Evolutionary conservation across 768 basidiomycete species (phyloP).

Genomic region (Suillus lakei): DNA sequence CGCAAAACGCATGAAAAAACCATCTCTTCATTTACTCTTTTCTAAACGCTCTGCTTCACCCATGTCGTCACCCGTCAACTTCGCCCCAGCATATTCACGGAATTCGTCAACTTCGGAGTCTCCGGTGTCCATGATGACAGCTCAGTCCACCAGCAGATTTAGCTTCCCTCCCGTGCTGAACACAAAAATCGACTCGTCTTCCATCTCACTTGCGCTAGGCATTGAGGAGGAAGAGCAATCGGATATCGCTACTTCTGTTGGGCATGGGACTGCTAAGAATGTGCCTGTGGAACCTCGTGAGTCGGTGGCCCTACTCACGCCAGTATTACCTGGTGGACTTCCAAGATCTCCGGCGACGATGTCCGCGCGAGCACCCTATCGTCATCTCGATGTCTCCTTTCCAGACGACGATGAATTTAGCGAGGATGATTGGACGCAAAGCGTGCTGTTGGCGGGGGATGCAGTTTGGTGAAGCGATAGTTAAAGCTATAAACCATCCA

Average conservation of each 20-base stretch:
- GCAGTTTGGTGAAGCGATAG: conserved; percentile 32
- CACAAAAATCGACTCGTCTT: conserved; percentile 63
- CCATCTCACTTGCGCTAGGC: conserved; percentile 43
- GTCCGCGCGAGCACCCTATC: conserved; percentile 26
- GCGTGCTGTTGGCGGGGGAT: conserved; percentile 69
- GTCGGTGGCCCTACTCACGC: conserved; percentile 16
- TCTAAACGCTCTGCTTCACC: conserved; percentile 64
- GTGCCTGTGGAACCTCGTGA: conserved; percentile 21
- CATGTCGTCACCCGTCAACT: conserved; percentile 38
- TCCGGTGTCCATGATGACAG: conserved; percentile 57
- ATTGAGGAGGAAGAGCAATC: conserved; percentile 37
- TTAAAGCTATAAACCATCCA: neutral
- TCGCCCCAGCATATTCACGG: conserved; percentile 22
- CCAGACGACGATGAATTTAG: conserved; percentile 44
- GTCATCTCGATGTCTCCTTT: conserved; percentile 31
- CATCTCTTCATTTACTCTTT: conserved; percentile 72
- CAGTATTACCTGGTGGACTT: conserved; percentile 23
- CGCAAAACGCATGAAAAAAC: conserved; percentile 57
- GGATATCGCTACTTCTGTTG: conserved; percentile 14
- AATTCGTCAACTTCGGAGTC: conserved; percentile 37
- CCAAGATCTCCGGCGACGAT: conserved; percentile 30
- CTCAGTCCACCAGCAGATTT: conserved; percentile 53
- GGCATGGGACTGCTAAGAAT: conserved; percentile 15
- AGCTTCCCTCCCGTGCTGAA: conserved; percentile 62
- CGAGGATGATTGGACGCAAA: conserved; percentile 74